Evolutionary conservation across 306 rosid genomes (phyloP), one percentile per base, ranked within the genome.

Genomic region (Rosa chinensis): DNA sequence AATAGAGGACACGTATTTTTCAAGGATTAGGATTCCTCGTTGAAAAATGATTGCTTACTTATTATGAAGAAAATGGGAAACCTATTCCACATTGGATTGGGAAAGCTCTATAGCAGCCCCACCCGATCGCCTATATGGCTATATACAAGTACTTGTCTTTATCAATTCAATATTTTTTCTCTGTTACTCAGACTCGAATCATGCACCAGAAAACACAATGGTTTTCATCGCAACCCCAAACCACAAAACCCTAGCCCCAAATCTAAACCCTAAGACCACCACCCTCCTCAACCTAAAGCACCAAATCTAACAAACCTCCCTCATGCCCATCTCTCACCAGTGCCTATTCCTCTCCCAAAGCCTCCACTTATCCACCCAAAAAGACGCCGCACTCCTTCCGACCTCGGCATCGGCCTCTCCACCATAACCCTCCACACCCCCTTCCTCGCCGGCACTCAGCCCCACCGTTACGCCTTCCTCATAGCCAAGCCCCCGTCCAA

Each of bases 401-500:
- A 88, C 39, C 83, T 89, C 18, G 92, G 90, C 4, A 83, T 92
- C 13, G 72, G 50, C 82, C 88, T 69, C 47, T 84, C 85, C 43
- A 81, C 80, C 37, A 56, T 85, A 52, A 78, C 83, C 52, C 83
- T 84, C 50, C 84, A 81, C 21, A 62, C 64, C 84, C 86, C 84
- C 21, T 69, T 77, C 83, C 43, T 32, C 20, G 85, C 83, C 16
- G 85, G 85, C 50, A 85, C 62, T 40, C 83, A 82, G 53, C 58
- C 96, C 0, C 94, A 92, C 3, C 83, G 90, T 12, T 87, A 89
- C 8, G 94, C 90, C 17, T 90, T 92, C 80, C 87, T 92, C 39
- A 86, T 81, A 39, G 87, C 96, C 25, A 89, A 93, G 77, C 97
- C 97, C 5, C 97, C 96, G 14, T 72, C 97, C 0, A 89, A 93